These are phyloP conservation scores for Suillus decipiens DNA, from an alignment of 768 basidiomycete species.

Conservation along the genomic window DNA sequence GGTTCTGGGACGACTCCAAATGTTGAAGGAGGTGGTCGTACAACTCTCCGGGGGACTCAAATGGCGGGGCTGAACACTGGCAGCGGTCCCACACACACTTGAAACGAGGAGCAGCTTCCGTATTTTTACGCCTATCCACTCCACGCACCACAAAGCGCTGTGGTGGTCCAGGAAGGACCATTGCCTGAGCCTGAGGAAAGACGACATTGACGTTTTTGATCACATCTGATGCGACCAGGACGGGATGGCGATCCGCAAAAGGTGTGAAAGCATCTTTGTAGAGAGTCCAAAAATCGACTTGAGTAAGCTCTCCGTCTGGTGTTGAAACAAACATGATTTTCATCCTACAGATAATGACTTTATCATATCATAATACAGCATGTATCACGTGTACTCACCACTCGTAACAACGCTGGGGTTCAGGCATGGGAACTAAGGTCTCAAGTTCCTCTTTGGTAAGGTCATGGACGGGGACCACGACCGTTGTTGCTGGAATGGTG, in stretches of 20 bases:
- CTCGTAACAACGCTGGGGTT: slow-evolving; percentile 81
- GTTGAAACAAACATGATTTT: slow-evolving; percentile 80
- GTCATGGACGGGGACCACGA: slow-evolving; percentile 58
- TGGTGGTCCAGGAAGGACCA: slow-evolving; percentile 73
- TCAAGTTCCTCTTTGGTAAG: slow-evolving; percentile 73
- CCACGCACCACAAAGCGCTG: slow-evolving; percentile 89
- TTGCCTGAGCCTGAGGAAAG: slow-evolving; percentile 84
- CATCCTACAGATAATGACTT: slow-evolving; percentile 63
- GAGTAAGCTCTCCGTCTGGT: slow-evolving; percentile 79
- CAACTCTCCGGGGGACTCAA: slow-evolving; percentile 59
- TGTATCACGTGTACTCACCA: slow-evolving; percentile 50
- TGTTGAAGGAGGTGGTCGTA: slow-evolving; percentile 72
- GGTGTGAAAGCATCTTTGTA: slow-evolving; percentile 84
- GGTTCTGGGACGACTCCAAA: slow-evolving; percentile 43
- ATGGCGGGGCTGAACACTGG: slow-evolving; percentile 50
- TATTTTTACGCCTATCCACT: slow-evolving; percentile 67
- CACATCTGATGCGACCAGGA: slow-evolving; percentile 87
- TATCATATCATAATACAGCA: neutral
- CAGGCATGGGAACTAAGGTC: slow-evolving; percentile 52
- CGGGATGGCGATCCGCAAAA: slow-evolving; percentile 52
- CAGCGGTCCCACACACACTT: slow-evolving; percentile 78
- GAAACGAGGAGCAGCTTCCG: slow-evolving; percentile 59
- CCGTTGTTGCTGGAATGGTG: slow-evolving; percentile 55
- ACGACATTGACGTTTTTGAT: slow-evolving; percentile 90
- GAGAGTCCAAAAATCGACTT: slow-evolving; percentile 94